A percentile compares a stretch with the other conserved stretches of the same genome.
phyloP scores from a whole-genome alignment of 768 basidiomycete species.

The Leccinum ochraceum region DNA sequence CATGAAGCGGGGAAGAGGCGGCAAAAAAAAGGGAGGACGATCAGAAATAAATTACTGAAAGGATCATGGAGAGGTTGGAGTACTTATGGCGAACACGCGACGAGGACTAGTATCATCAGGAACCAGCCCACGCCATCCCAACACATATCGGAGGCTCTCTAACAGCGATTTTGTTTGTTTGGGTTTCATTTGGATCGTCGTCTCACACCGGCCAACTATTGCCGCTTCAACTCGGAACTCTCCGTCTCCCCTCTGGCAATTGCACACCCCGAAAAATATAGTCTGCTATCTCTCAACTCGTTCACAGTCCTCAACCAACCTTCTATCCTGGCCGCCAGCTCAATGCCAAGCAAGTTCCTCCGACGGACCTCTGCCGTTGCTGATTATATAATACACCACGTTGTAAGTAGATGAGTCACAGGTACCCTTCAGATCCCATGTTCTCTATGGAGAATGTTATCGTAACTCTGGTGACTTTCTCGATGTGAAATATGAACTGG shows the following conservation, averaged over 20 bases:
- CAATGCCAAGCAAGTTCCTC: constrained; percentile 13
- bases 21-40: constrained; percentile 3
- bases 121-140: constrained; percentile 17
- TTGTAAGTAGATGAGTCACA: neutral
- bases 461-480: neutral
- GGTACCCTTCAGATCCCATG: neutral
- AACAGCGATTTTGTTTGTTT: constrained; percentile 27
- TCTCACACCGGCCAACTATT: constrained; percentile 33
- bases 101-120: constrained; percentile 9
- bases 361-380: constrained; percentile 4
- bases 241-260: neutral
- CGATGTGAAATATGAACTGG: neutral
- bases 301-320: neutral
- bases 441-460: neutral
- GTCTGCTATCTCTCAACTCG: neutral
- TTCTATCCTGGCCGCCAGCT: neutral
- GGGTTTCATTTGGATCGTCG: constrained; percentile 33
- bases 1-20: constrained; percentile 22
- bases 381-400: neutral
- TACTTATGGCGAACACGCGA: constrained; percentile 34
- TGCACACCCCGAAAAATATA: neutral
- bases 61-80: constrained; percentile 28
- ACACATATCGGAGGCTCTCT: constrained; percentile 22
- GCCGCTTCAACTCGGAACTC: constrained; percentile 16
- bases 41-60: constrained; percentile 33